phyloP scores from a whole-genome alignment of 306 rosid genomes.

The Geum urbanum region DNA sequence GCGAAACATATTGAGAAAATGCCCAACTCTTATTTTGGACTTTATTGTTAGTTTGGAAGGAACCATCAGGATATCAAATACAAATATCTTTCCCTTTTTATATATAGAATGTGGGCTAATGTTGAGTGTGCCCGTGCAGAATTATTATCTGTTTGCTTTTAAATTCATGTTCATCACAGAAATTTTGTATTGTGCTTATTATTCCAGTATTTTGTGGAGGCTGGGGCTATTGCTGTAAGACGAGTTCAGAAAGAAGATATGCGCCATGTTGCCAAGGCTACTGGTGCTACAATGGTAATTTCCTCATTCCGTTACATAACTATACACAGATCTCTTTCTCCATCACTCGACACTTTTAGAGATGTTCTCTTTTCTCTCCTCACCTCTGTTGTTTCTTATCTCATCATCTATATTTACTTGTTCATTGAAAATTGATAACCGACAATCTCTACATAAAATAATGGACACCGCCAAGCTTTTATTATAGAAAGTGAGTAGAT shows the following conservation, averaged over 20 bases:
- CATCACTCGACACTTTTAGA: neutral
- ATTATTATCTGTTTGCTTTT: neutral
- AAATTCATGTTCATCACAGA: neutral
- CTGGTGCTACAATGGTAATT: slow-evolving; percentile 90
- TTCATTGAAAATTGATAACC: neutral
- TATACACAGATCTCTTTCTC: neutral
- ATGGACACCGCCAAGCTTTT: neutral
- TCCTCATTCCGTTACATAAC: slow-evolving; percentile 1
- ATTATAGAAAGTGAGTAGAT: neutral
- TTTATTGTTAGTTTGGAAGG: neutral
- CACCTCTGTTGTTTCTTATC: neutral
- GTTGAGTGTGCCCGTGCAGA: neutral
- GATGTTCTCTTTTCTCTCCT: neutral
- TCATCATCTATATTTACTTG: neutral
- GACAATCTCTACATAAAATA: neutral
- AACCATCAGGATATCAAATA: neutral
- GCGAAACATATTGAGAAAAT: neutral
- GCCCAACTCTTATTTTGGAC: neutral
- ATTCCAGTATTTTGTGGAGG: slow-evolving; percentile 92
- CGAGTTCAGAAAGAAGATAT: slow-evolving; percentile 93
- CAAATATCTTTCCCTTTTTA: neutral
- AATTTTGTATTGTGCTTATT: slow-evolving; percentile 18
- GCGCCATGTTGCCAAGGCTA: slow-evolving; percentile 99
- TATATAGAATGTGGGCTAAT: neutral
- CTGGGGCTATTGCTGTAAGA: slow-evolving; percentile 93